Base-by-base conservation (phyloP, 1,284 basidiomycete species). In the Puccinia hordei region DNA sequence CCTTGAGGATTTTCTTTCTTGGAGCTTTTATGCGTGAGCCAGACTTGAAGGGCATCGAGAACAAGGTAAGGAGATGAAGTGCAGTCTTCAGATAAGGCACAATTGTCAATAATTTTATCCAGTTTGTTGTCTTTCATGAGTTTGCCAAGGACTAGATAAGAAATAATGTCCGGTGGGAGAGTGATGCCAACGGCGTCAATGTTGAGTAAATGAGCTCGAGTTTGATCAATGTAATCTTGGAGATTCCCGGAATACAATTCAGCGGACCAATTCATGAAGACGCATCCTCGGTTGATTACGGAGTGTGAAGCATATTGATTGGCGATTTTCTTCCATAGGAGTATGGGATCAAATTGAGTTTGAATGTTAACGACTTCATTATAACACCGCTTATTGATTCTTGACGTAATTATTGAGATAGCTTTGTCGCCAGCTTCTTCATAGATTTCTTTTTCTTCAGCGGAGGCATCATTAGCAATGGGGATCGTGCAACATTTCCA, bases 221-320 rank as follows among this genome's bases (percentile, higher is more conserved):
- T 44, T 22, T 49, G 19, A 12, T 33, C 30, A 35, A 71, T 71
- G 15, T 51, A 71, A 1, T 51, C 17, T 30, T 51, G 46, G 22
- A 71, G 30, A 33, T 71, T 33, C 4, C 68, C 68, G 17, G 6
- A 4, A n/a, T 44, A 69, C 2, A 19, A 15, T 5, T 41, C 22
- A 15, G 38, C 35, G 10, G 9, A 19, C 15, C 19, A 69, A 46
- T 17, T 27, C 35, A 69, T 41, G 33, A 41, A 44, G 22, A 69
- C 41, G 17, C 41, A 10, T 46, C 66, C 66, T 27, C 27, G 2
- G 17, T 46, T 69, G 13, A 44, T 69, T 8, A 51, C 41, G 3
- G 22, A 46, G 12, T 69, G 30, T 49, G 66, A 69, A 17, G 66
- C 22, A 49, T 69, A 49, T 69, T 69, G 66, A 66, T 19, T 46